A percentile compares a stretch with the other conserved stretches of the same genome.
phyloP scores from a whole-genome alignment of 202 grass and related monocot genomes.

The Carex arenaria region DNA sequence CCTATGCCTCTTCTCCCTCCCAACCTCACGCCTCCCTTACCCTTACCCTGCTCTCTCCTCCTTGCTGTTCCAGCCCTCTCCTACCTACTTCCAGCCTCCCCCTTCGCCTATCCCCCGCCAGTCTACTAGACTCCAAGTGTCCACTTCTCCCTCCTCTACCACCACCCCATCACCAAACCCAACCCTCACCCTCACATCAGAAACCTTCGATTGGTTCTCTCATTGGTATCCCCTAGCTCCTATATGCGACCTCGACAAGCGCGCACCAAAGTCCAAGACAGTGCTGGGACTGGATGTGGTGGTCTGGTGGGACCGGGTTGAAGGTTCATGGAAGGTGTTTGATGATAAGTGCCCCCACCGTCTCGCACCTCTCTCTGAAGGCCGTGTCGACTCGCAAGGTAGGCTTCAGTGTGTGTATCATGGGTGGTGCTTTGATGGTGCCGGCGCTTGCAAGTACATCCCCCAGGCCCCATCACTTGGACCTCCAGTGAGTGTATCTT shows the following conservation, averaged over 20 bases:
- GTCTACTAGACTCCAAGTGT: constrained; percentile 2
- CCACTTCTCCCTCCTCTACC: constrained; percentile 18
- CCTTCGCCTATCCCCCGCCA: neutral
- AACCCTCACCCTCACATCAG: neutral
- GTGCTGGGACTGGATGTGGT: constrained; percentile 78
- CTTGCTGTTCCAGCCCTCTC: neutral
- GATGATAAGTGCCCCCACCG: constrained; percentile 83
- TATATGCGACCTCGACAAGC: constrained; percentile 72
- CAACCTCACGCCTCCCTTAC: neutral
- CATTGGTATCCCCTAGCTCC: constrained; percentile 82
- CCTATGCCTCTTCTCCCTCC: neutral
- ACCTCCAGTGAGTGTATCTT: constrained; percentile 26
- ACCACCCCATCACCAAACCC: neutral
- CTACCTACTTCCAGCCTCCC: neutral
- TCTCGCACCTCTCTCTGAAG: constrained; percentile 82
- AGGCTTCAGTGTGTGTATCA: constrained; percentile 92
- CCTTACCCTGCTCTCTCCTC: neutral
- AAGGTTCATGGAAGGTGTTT: constrained; percentile 65
- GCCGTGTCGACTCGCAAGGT: constrained; percentile 63
- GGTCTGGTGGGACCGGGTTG: constrained; percentile 63
- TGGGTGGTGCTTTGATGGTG: constrained; percentile 94
- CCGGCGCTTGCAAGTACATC: constrained; percentile 73
- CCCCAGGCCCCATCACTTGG: constrained; percentile 73
- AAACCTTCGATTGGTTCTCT: constrained; percentile 72
- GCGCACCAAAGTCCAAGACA: constrained; percentile 73